Evolutionary conservation across 2,329 filamentous ascomycete genomes (phyloP), one percentile per base, ranked within the genome.

Genomic region (Talaromyces sp.): DNA sequence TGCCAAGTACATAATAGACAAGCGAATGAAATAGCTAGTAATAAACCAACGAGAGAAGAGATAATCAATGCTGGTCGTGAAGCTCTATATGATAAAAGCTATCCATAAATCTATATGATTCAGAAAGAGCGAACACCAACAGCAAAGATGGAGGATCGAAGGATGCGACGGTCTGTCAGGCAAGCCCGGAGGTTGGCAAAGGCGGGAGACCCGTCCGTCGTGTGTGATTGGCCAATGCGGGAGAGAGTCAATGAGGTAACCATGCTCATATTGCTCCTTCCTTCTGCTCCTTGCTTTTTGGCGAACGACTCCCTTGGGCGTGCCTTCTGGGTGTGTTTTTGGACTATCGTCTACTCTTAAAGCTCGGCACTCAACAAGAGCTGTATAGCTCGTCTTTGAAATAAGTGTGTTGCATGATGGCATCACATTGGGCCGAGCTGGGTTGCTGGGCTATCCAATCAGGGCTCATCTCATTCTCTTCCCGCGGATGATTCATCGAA

Each of bases 1-100:
- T 62, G 64, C 48, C 60, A 64, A 67, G 66, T 65, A 64, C 72
- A 74, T 73, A 72, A 67, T 68, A 52, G 31, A 41, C 37, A 33
- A 36, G 17, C 11, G 45, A 37, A 50, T n/a, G 31, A 15, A 5
- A 22, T 9, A 33, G 53, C 37, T 50, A 70, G 63, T 53, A 51
- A 59, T 57, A 41, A 52, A 25, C 56, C 10, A 45, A 53, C 59
- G 41, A 48, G 17, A 28, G 57, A 45, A 45, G 40, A 51, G 17
- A 48, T 28, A 40, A 52, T 37, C 17, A 52, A 46, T 28, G 36
- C 3, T 2, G 8, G 17, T 13, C 13, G 28, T 28, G n/a, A n/a
- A 54, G 39, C 39, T 54, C 15, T 43, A 55, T 22, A 28, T 15
- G 15, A 9, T 53, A 28, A 1, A 19, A 36, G 28, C 17, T 43